Percentiles rank a stretch among this genome's conserved stretches.
These are phyloP conservation scores for Clarireedia sp. DNA, from an alignment of 2,329 filamentous ascomycete species.

Conservation along the genomic window DNA sequence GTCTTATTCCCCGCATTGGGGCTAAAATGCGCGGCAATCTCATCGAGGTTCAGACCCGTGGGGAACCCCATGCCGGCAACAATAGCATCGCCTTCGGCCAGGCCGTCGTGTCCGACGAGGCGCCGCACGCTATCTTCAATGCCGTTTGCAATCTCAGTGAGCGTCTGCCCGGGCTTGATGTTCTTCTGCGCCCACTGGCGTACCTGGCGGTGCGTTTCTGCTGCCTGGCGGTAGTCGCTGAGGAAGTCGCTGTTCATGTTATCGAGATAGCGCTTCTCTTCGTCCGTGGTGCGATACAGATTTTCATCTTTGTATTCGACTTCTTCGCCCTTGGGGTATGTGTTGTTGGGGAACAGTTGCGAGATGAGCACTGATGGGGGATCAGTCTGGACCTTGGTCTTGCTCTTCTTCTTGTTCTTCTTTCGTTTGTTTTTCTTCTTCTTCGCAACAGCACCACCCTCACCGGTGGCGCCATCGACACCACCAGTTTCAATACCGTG, in stretches of 20 bases:
- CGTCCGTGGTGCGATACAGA: conserved; percentile 67
- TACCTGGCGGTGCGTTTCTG: conserved; percentile 82
- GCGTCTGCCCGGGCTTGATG: conserved; percentile 71
- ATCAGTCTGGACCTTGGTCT: conserved; percentile 63
- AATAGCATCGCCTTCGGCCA: conserved; percentile 70
- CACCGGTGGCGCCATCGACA: conserved; percentile 25
- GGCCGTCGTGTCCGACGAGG: conserved; percentile 66
- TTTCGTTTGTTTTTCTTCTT: conserved; percentile 60
- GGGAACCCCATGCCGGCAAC: conserved; percentile 81
- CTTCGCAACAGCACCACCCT: conserved; percentile 31
- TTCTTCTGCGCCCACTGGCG: conserved; percentile 73
- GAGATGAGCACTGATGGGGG: conserved; percentile 69
- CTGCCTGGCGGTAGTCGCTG: conserved; percentile 71
- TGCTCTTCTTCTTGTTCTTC: conserved; percentile 68
- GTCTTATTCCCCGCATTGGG: conserved; percentile 82
- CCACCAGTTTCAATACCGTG: too few species aligned
- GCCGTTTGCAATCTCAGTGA: conserved; percentile 78
- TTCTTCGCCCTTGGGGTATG: conserved; percentile 72
- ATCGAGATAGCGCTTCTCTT: conserved; percentile 78
- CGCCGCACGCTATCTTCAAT: conserved; percentile 77
- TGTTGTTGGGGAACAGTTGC: conserved; percentile 62
- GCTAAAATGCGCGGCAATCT: conserved; percentile 79
- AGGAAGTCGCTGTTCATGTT: conserved; percentile 74
- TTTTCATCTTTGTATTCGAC: conserved; percentile 74
- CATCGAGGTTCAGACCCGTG: conserved; percentile 74